Evolutionary conservation across 2,329 filamentous ascomycete species (phyloP).

Genomic region (Cyphellophora attinorum): DNA sequence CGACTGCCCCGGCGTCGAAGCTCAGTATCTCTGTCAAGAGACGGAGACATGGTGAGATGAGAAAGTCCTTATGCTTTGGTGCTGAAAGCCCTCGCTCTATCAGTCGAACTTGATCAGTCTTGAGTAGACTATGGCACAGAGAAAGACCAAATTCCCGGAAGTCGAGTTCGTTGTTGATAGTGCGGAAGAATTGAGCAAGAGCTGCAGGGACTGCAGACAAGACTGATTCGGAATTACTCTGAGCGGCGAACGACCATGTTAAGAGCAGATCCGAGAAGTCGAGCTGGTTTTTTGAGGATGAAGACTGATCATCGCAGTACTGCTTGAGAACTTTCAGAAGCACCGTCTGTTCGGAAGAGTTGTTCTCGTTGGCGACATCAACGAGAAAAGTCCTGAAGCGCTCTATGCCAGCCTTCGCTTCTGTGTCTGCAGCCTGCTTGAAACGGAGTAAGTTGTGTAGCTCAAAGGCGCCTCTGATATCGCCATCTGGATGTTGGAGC

Average conservation of each 20-base stretch:
- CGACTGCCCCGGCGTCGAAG: slow-evolving; percentile 76
- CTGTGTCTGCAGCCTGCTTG: slow-evolving; percentile 4
- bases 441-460: slow-evolving; percentile 36
- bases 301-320: slow-evolving; percentile 45
- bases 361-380: slow-evolving; percentile 27
- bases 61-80: slow-evolving; percentile 71
- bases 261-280: slow-evolving; percentile 72
- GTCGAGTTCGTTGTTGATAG: slow-evolving; percentile 64
- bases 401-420: slow-evolving; percentile 26
- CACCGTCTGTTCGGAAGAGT: slow-evolving; percentile 25
- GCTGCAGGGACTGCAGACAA: slow-evolving; percentile 73
- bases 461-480: slow-evolving; percentile 47
- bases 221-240: slow-evolving; percentile 69
- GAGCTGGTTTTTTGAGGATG: slow-evolving; percentile 45
- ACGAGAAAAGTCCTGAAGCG: slow-evolving; percentile 35
- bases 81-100: slow-evolving; percentile 69
- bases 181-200: slow-evolving; percentile 70
- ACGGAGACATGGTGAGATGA: slow-evolving; percentile 81
- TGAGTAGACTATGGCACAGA: slow-evolving; percentile 72
- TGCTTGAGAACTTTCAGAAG: slow-evolving; percentile 34
- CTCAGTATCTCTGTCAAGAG: slow-evolving; percentile 75
- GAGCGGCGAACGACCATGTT: slow-evolving; percentile 75
- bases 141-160: slow-evolving; percentile 65
- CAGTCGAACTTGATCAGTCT: slow-evolving; percentile 70
- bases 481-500: not conserved